Evolutionary conservation across 805 yeast species (phyloP), one percentile per base, ranked within the genome.

Genomic region (Hanseniaspora lachancei): DNA sequence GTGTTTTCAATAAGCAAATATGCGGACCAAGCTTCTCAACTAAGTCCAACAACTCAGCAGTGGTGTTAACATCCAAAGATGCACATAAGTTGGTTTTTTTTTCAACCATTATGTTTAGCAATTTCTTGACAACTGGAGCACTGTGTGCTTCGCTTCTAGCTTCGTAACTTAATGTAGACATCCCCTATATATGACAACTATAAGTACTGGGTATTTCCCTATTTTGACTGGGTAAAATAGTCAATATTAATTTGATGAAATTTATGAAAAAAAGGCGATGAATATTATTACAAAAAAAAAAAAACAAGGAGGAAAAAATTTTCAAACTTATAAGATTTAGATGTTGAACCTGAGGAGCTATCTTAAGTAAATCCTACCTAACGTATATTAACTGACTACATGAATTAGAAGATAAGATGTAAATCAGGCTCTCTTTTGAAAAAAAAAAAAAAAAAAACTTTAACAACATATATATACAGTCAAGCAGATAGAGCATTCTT

Each of bases 31-130:
- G 74, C 55, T 75, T 75, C 55, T 91, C 97, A 21, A 85, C 77
- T 52, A 91, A 75, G 0, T 65, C 63, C 48, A 93, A 73, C 50
- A 93, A 76, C 65, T 93, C 96, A 6, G 67, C 66, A 5, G 96
- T 89, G 38, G 86, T 81, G 58, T 80, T 78, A 24, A 93, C 95
- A 68, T 93, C 99, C 15, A 91, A 79, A 10, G 97, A 89, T 12
- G 97, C 97, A 74, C 97, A 93, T 57, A 93, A 75, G 63, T 91
- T 93, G 52, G 96, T 78, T 68, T 88, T 74, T 70, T 93, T 93
- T 47, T 70, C 66, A 52, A 82, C 86, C 85, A 91, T 88, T 39
- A 89, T 75, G 18, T 69, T 69, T 58, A 93, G 74, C 29, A 93
- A 77, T 59, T 86, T 78, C 53, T 78, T 70, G 1, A 96, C 97